These are phyloP conservation scores for Salvia splendens DNA, from an alignment of 257 asterid species.

Conservation along the genomic window DNA sequence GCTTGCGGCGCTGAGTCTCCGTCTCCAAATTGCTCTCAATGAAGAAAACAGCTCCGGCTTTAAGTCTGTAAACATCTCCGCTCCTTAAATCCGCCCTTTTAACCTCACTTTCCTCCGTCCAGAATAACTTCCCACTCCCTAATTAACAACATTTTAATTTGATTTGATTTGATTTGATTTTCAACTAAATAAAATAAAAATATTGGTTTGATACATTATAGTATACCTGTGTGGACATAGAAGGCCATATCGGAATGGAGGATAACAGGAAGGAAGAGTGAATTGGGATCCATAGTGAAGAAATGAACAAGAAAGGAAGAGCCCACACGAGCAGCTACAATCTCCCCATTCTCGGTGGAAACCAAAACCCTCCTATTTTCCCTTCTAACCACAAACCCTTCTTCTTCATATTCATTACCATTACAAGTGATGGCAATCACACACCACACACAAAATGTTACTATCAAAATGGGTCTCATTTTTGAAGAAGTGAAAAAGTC, in stretches of 20 bases:
- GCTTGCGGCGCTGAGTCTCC: conserved; percentile 47
- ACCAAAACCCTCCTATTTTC: conserved; percentile 41
- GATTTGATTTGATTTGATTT: too few relatives aligned
- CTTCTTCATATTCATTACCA: conserved; percentile 16
- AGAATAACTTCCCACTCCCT: conserved; percentile 80
- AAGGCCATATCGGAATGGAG: conserved; percentile 77
- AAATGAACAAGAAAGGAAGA: conserved; percentile 56
- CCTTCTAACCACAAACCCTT: conserved; percentile 43
- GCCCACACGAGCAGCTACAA: conserved; percentile 53
- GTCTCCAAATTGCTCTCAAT: conserved; percentile 63
- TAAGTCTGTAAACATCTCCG: conserved; percentile 69
- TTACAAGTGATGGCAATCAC: not conserved
- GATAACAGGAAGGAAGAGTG: conserved; percentile 74
- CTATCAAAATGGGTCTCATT: not conserved
- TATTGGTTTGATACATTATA: too few relatives aligned
- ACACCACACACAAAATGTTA: not conserved
- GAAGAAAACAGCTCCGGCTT: conserved; percentile 64
- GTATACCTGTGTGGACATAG: conserved; percentile 79
- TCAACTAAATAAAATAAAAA: too few relatives aligned
- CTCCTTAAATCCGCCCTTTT: conserved; percentile 38
- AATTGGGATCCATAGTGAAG: conserved; percentile 83
- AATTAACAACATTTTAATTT: not conserved
- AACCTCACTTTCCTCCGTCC: conserved; percentile 52
- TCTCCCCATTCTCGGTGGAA: conserved; percentile 63
- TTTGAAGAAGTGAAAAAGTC: not conserved